Conservation (phyloP, 352 stramenopile genomes). For the Phytophthora litchii region DNA sequence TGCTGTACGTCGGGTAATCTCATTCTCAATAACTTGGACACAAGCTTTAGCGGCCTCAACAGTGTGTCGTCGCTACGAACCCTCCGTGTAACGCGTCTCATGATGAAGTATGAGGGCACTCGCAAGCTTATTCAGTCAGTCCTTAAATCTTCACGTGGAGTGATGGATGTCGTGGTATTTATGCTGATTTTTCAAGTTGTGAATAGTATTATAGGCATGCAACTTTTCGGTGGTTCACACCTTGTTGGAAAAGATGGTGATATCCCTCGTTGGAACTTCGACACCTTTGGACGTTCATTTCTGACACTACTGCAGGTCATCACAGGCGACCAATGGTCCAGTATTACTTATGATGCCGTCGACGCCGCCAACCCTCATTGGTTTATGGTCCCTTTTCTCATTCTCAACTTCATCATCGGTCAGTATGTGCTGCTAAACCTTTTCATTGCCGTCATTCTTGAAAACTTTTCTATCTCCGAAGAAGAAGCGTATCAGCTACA, state of each 20-base stretch:
- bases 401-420: constrained; percentile 76
- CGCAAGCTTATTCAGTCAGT: constrained; percentile 81
- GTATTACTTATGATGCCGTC: constrained; percentile 74
- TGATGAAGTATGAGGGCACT: constrained; percentile 84
- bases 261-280: constrained; percentile 78
- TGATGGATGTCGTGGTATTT: constrained; percentile 79
- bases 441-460: constrained; percentile 85
- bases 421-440: constrained; percentile 85
- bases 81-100: constrained; percentile 70
- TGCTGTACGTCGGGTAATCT: constrained; percentile 72
- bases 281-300: constrained; percentile 73
- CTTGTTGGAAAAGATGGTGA: constrained; percentile 45
- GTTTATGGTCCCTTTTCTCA: constrained; percentile 78
- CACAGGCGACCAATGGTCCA: constrained; percentile 81
- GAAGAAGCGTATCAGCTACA: constrained; percentile 86
- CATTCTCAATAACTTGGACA: constrained; percentile 66
- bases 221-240: constrained; percentile 71
- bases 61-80: constrained; percentile 72
- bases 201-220: constrained; percentile 78
- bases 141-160: constrained; percentile 77
- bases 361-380: constrained; percentile 67
- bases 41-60: constrained; percentile 67
- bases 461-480: constrained; percentile 84
- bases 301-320: constrained; percentile 82
- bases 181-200: constrained; percentile 80